Percentiles rank a stretch among this genome's conserved stretches.
These are phyloP conservation scores for Rhodotorula mucilaginosa DNA, from an alignment of 1,284 basidiomycete species.

Conservation along the genomic window DNA sequence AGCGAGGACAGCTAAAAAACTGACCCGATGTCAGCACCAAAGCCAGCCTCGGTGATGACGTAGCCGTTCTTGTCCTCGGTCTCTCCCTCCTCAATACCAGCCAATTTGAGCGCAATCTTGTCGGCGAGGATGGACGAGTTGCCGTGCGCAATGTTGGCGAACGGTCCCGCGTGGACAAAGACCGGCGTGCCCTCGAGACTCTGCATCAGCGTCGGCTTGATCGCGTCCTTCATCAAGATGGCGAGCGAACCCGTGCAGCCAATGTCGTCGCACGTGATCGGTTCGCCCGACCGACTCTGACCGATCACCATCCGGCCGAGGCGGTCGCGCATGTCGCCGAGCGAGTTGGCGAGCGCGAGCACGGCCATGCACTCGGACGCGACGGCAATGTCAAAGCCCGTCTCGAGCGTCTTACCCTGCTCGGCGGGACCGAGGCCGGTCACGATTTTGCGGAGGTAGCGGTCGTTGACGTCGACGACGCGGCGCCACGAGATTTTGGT, in stretches of 20 bases:
- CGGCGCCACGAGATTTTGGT: conserved; percentile 91
- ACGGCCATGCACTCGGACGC: conserved; percentile 99
- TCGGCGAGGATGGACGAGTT: conserved; percentile 99
- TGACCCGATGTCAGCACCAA: conserved; percentile 93
- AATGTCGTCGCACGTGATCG: conserved; percentile 94
- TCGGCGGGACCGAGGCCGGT: conserved; percentile 88
- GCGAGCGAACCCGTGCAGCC: conserved; percentile 94
- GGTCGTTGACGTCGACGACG: conserved; percentile 94
- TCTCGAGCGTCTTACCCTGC: conserved; percentile 80
- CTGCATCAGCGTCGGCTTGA: conserved; percentile 99
- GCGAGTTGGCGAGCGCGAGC: conserved; percentile 80
- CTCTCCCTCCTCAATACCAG: conserved; percentile 92
- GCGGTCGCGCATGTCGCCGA: conserved; percentile 86
- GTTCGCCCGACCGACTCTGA: conserved; percentile 84
- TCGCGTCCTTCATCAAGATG: conserved; percentile 97
- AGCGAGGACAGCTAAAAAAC: too few species aligned
- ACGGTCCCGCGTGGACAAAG: conserved; percentile 97
- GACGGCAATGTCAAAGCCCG: conserved; percentile 95
- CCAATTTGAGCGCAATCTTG: conserved; percentile 91
- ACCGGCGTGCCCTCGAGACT: conserved; percentile 98
- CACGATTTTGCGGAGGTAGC: conserved; percentile 92
- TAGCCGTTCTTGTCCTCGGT: conserved; percentile 77
- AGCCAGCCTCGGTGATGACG: conserved; percentile 96
- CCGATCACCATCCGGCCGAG: conserved; percentile 96
- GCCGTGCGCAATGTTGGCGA: conserved; percentile 98